phyloP scores from a whole-genome alignment of 2,329 filamentous ascomycete genomes.

The Claviceps monticola region DNA sequence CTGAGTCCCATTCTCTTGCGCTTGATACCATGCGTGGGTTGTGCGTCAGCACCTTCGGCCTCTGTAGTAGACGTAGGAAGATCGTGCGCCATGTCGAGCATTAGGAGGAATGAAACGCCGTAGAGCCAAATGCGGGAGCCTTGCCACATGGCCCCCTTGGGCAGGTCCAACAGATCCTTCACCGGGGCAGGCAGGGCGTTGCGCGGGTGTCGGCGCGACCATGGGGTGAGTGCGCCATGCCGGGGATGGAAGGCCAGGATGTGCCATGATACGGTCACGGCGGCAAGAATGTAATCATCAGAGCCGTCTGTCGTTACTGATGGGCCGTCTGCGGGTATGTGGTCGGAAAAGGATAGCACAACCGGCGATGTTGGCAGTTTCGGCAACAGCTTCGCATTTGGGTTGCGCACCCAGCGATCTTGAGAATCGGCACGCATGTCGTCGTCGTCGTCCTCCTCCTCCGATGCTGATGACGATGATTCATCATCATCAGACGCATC shows the following conservation, averaged over 20 bases:
- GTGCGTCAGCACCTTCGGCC: conserved; percentile 17
- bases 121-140: conserved; percentile 72
- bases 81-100: conserved; percentile 74
- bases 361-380: conserved; percentile 51
- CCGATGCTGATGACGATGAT: conserved; percentile 15
- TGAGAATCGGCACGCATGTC: conserved; percentile 25
- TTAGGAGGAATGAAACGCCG: conserved; percentile 73
- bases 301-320: conserved; percentile 13
- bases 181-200: conserved; percentile 61
- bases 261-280: conserved; percentile 42
- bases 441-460: conserved; percentile 21
- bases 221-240: conserved; percentile 64
- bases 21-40: conserved; percentile 28
- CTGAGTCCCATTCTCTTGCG: conserved; percentile 37
- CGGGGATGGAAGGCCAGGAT: conserved; percentile 68
- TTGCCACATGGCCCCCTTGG: conserved; percentile 79
- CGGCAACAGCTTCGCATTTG: conserved; percentile 53
- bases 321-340: conserved; percentile 22
- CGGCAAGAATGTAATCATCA: conserved; percentile 38
- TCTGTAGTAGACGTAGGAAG: conserved; percentile 26
- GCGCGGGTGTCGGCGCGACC: conserved; percentile 75
- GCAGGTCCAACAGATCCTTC: conserved; percentile 59
- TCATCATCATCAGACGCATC: conserved; percentile 25
- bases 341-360: conserved; percentile 52
- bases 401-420: conserved; percentile 62